A percentile compares a stretch with the other conserved stretches of the same genome.
Conservation (phyloP, 164 flowering plant genomes). For the Akebia trifoliata region DNA sequence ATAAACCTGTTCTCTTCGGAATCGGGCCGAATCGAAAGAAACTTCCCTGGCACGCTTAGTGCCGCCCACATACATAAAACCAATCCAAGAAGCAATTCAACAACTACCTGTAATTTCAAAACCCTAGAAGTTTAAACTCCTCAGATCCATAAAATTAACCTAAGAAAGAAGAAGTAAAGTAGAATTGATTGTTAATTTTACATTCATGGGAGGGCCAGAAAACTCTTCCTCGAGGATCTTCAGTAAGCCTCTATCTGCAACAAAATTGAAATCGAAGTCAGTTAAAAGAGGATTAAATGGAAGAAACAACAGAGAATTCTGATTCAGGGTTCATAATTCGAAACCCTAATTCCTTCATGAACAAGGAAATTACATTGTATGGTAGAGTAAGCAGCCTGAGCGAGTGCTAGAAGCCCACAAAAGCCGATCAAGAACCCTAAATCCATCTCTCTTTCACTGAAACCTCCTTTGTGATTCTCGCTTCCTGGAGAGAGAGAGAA, state of each 20-base stretch:
- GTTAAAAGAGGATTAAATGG: background rate
- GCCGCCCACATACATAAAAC: conserved; percentile 76
- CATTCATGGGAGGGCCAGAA: conserved; percentile 73
- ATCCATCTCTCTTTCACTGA: conserved; percentile 18
- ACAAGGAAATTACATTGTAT: conserved; percentile 48
- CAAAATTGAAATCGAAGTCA: conserved; percentile 4
- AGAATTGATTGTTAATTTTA: conserved; percentile 12
- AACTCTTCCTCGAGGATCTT: conserved; percentile 94
- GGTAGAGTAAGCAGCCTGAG: conserved; percentile 60
- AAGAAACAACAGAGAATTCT: background rate
- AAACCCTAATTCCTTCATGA: conserved; percentile 5
- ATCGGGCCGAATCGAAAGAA: conserved; percentile 68
- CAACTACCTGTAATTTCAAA: conserved; percentile 53
- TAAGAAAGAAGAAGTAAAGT: background rate
- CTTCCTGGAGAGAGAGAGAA: no score
- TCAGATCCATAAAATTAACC: conserved; percentile 2
- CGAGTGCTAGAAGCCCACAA: conserved; percentile 39
- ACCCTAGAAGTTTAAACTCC: conserved; percentile 7
- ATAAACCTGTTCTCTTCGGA: conserved; percentile 86
- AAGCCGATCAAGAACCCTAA: conserved; percentile 36
- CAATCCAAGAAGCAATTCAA: conserved; percentile 60
- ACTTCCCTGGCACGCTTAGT: conserved; percentile 70
- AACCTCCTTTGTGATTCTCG: background rate
- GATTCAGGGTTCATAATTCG: background rate
- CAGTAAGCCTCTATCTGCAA: conserved; percentile 79